Conservation (phyloP, 2,329 filamentous ascomycete genomes). For the Dactylellina sp. region DNA sequence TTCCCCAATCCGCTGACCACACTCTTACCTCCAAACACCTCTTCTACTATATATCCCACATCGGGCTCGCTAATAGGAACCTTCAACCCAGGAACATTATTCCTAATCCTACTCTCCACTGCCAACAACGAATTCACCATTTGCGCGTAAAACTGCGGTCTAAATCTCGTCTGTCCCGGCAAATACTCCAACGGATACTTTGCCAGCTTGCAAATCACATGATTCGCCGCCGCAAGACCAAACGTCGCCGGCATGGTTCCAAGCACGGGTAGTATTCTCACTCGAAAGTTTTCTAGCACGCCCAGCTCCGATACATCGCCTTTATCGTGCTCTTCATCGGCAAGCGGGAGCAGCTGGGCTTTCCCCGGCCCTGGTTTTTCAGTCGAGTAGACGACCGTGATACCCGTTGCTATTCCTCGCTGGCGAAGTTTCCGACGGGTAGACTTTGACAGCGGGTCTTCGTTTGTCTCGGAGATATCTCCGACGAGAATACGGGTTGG, state of each 20-base stretch:
- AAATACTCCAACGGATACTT: constrained; percentile 89
- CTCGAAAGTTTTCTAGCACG: constrained; percentile 89
- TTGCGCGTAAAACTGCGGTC: constrained; percentile 92
- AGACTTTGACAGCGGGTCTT: constrained; percentile 87
- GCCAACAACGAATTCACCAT: constrained; percentile 81
- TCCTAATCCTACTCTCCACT: constrained; percentile 69
- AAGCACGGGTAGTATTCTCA: constrained; percentile 92
- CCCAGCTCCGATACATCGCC: constrained; percentile 75
- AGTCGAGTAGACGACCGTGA: constrained; percentile 91
- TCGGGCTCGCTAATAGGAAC: constrained; percentile 82
- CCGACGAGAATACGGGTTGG: constrained; percentile 87
- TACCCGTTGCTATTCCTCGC: constrained; percentile 82
- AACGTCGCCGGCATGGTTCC: constrained; percentile 98
- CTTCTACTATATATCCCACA: constrained; percentile 87
- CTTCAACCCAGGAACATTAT: constrained; percentile 81
- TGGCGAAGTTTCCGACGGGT: constrained; percentile 83
- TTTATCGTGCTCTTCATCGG: constrained; percentile 85
- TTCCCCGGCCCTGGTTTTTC: constrained; percentile 92
- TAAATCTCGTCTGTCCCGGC: constrained; percentile 74
- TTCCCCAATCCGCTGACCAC: constrained; percentile 84
- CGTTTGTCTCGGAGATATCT: constrained; percentile 87
- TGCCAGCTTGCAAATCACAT: constrained; percentile 83
- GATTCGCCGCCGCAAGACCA: constrained; percentile 89
- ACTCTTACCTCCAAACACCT: constrained; percentile 86
- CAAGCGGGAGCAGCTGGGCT: constrained; percentile 83